phyloP scores from a whole-genome alignment of 2,329 filamentous ascomycete species.

The Cercospora sesami region DNA sequence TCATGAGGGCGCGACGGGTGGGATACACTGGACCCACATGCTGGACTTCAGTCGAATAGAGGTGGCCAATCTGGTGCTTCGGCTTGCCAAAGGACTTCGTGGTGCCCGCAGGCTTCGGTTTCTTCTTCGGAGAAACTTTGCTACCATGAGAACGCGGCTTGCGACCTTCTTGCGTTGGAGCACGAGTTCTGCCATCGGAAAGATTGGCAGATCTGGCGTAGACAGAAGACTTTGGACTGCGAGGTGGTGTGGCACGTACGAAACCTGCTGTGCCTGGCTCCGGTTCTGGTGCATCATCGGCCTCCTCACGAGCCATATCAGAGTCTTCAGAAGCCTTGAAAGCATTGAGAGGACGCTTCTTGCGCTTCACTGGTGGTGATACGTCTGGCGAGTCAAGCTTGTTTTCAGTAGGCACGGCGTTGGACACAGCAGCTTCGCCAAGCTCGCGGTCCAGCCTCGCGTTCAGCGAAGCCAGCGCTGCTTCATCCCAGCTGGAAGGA shows the following conservation, averaged over 20 bases:
- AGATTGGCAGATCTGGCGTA: not conserved
- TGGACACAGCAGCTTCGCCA: not conserved
- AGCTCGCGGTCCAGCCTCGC: constrained; percentile 2
- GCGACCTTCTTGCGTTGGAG: not conserved
- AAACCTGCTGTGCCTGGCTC: not conserved
- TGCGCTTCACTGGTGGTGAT: not conserved
- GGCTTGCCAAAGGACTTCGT: constrained; percentile 4
- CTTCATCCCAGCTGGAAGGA: constrained; percentile 19
- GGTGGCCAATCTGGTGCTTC: constrained; percentile 1
- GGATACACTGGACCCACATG: constrained; percentile 29
- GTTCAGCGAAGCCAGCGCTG: constrained; percentile 22
- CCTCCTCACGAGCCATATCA: not conserved
- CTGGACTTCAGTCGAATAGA: constrained; percentile 1
- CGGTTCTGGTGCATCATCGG: not conserved
- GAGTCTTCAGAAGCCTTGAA: constrained; percentile 17
- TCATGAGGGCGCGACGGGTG: constrained; percentile 28
- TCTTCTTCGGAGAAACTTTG: not conserved
- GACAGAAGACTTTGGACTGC: not conserved
- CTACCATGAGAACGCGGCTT: not conserved
- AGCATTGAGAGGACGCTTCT: constrained; percentile 25
- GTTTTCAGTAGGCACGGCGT: not conserved
- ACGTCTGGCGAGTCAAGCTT: not conserved
- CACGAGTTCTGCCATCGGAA: not conserved
- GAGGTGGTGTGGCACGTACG: not conserved
- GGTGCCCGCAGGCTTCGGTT: not conserved